phyloP scores from a whole-genome alignment of 2,329 filamentous ascomycete species.

The Pseudocercospora vitis region DNA sequence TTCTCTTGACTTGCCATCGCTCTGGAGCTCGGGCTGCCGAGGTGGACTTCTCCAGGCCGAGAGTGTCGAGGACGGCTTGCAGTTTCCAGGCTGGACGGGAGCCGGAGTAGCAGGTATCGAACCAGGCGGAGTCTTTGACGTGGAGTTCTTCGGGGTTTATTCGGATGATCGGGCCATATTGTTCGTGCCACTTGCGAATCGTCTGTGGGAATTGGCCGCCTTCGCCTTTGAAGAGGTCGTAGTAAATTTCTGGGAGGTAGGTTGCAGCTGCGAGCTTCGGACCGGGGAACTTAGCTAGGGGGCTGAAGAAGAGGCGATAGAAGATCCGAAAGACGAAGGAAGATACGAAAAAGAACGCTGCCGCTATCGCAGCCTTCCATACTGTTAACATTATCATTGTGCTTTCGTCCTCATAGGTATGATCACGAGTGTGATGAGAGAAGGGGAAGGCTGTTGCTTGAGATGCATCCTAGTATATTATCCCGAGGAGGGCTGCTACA shows the following conservation, averaged over 20 bases:
- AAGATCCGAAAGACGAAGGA: slow-evolving; percentile 7
- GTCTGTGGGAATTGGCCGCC: slow-evolving; percentile 17
- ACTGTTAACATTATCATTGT: background rate
- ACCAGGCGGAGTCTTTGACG: slow-evolving; percentile 39
- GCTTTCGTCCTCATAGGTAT: background rate
- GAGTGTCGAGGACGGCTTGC: background rate
- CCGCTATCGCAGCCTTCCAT: background rate
- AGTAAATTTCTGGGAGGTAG: slow-evolving; percentile 40
- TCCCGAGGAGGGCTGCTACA: background rate
- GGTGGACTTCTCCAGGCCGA: background rate
- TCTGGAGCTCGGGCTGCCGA: background rate
- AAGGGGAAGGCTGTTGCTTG: background rate
- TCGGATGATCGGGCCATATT: slow-evolving; percentile 39
- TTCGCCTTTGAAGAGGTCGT: slow-evolving; percentile 31
- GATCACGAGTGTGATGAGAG: background rate
- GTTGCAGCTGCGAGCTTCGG: slow-evolving; percentile 40
- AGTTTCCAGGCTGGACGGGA: slow-evolving; percentile 16
- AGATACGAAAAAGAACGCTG: background rate
- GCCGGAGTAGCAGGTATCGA: slow-evolving; percentile 37
- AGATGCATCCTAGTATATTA: background rate
- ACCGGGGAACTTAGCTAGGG: slow-evolving; percentile 40
- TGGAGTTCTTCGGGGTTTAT: slow-evolving; percentile 42
- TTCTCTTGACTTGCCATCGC: slow-evolving; percentile 3
- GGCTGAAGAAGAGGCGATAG: slow-evolving; percentile 38
- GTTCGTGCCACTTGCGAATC: slow-evolving; percentile 15